Conservation (phyloP, 106 monocot species). For the Allium cepa region DNA sequence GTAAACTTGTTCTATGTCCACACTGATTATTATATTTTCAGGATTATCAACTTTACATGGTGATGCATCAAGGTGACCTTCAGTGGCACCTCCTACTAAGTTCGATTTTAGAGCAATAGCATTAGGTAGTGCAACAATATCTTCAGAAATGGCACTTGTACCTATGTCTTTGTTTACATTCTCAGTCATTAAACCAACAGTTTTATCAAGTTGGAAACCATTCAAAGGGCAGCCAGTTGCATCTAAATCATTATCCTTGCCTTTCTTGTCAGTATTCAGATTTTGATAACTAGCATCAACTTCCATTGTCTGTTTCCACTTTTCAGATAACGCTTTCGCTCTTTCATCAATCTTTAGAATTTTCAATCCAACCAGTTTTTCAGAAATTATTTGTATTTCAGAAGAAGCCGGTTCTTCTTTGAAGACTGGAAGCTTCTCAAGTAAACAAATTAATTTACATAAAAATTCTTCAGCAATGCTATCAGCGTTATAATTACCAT, state of each 20-base stretch:
- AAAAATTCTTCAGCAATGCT: constrained; percentile 43
- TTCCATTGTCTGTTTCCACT: constrained; percentile 27
- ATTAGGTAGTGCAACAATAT: constrained; percentile 13
- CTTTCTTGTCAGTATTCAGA: constrained; percentile 2
- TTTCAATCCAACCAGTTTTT: constrained; percentile 26
- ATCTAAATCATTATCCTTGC: constrained; percentile 4
- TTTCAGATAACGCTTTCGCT: constrained; percentile 40
- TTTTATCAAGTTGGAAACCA: not conserved
- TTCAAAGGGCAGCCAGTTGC: not conserved
- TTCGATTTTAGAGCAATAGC: constrained; percentile 6
- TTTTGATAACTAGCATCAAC: constrained; percentile 6
- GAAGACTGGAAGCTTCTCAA: constrained; percentile 49
- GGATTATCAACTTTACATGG: constrained; percentile 1
- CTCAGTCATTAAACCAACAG: not conserved
- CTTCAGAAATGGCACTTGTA: constrained; percentile 12
- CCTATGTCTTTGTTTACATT: constrained; percentile 1
- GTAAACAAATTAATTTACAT: constrained; percentile 27
- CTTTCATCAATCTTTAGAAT: constrained; percentile 28
- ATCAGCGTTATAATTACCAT: constrained; percentile 14
- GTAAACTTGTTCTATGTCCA: constrained; percentile 8
- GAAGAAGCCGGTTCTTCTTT: constrained; percentile 23
- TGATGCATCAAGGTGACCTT: constrained; percentile 16
- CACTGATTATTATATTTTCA: constrained; percentile 12
- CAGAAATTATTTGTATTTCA: constrained; percentile 34
- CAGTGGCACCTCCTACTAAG: constrained; percentile 10